Evolutionary conservation across 352 stramenopile genomes (phyloP).

Genomic region (Phytophthora aleatoria): DNA sequence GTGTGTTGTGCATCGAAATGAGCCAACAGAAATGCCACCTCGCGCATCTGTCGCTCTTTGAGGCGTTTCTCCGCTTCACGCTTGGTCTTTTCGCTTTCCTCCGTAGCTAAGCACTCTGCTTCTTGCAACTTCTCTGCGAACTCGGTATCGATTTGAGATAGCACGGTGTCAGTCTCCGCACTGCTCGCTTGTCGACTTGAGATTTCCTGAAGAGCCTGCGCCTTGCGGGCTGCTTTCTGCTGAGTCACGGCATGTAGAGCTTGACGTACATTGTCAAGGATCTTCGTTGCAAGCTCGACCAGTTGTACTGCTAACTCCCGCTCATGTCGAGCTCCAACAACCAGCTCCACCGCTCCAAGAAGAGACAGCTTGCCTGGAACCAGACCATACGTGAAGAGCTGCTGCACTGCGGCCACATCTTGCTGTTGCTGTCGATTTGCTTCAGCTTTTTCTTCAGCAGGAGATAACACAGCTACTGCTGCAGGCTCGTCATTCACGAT

Average conservation of each 20-base stretch:
- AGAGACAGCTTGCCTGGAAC: slow-evolving; percentile 59
- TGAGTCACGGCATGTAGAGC: slow-evolving; percentile 46
- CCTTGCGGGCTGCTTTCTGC: slow-evolving; percentile 58
- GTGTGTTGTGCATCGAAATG: slow-evolving; percentile 44
- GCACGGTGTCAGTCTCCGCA: slow-evolving; percentile 18
- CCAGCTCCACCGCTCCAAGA: slow-evolving; percentile 57
- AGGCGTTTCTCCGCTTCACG: slow-evolving; percentile 34
- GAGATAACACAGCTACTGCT: slow-evolving; percentile 11
- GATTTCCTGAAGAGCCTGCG: slow-evolving; percentile 30
- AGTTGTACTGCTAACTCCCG: slow-evolving; percentile 45
- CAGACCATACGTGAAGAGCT: slow-evolving; percentile 56
- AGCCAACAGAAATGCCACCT: slow-evolving; percentile 51
- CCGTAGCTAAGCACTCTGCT: slow-evolving; percentile 35
- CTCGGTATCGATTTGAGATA: slow-evolving; percentile 44
- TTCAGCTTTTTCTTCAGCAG: slow-evolving; percentile 20
- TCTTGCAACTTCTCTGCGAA: slow-evolving; percentile 49
- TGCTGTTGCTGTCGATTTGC: slow-evolving; percentile 40
- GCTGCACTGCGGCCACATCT: slow-evolving; percentile 59
- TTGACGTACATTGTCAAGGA: slow-evolving; percentile 29
- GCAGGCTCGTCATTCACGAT: background rate
- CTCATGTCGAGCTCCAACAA: slow-evolving; percentile 62
- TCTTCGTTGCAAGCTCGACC: slow-evolving; percentile 34
- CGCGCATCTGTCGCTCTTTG: slow-evolving; percentile 46
- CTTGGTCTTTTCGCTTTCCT: slow-evolving; percentile 37
- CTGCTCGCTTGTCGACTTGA: background rate